A percentile compares a stretch with the other conserved stretches of the same genome.
These are phyloP conservation scores for Tephrocybe sp. DNA, from an alignment of 768 basidiomycete genomes.

Conservation along the genomic window DNA sequence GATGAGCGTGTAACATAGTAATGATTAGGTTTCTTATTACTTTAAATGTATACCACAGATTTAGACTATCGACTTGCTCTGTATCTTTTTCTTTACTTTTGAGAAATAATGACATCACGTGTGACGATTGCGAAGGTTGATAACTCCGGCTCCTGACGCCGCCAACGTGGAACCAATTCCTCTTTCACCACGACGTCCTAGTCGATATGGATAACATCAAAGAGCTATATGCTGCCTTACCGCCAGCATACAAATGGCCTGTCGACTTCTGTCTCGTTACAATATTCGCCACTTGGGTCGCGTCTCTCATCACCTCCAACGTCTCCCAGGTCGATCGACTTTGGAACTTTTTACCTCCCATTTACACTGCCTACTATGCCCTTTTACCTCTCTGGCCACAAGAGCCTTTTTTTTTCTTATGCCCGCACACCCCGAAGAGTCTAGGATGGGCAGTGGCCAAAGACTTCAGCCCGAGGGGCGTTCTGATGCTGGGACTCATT, in stretches of 20 bases:
- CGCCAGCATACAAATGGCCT: constrained; percentile 58
- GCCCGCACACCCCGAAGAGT: constrained; percentile 57
- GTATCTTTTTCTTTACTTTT: neutral
- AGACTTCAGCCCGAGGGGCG: constrained; percentile 67
- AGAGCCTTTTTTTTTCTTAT: constrained; percentile 38
- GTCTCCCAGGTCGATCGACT: constrained; percentile 87
- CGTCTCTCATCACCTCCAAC: constrained; percentile 71
- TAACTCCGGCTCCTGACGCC: too few species aligned
- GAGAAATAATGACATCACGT: constrained; percentile 1
- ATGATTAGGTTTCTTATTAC: neutral
- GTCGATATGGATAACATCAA: constrained; percentile 8
- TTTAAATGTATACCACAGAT: neutral
- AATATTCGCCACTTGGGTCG: constrained; percentile 50
- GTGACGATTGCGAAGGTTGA: neutral
- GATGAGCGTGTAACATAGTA: constrained; percentile 74
- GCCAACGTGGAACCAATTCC: too few species aligned
- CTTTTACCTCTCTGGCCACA: constrained; percentile 63
- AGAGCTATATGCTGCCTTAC: constrained; percentile 21
- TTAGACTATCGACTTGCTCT: neutral
- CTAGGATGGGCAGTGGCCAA: constrained; percentile 37
- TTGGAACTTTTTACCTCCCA: constrained; percentile 76
- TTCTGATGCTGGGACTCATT: constrained; percentile 72
- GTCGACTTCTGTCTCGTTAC: constrained; percentile 55
- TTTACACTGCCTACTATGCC: constrained; percentile 84
- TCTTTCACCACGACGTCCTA: neutral